phyloP scores from a whole-genome alignment of 23 red algal species.

The Gracilaria gracilis region DNA sequence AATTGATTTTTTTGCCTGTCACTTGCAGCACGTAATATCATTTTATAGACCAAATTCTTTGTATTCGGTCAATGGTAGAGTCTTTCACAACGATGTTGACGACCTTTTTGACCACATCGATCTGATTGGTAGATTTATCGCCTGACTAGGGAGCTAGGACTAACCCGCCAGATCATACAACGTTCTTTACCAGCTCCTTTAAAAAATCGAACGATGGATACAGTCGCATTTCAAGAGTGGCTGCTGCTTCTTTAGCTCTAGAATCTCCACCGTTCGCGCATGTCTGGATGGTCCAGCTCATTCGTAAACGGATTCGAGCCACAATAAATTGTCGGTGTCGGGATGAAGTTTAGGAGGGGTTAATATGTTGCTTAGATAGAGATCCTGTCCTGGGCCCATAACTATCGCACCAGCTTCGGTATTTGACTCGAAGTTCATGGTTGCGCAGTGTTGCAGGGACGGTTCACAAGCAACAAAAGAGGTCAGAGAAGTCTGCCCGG shows the following conservation, averaged over 20 bases:
- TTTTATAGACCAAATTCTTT: constrained; percentile 9
- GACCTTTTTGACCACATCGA: constrained; percentile 24
- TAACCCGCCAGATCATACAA: neutral
- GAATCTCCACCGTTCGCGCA: no score
- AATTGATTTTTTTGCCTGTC: neutral
- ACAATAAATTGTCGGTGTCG: neutral
- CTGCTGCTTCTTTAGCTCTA: constrained; percentile 30
- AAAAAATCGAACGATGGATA: neutral
- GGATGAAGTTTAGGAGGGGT: neutral
- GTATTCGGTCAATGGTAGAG: constrained; percentile 18
- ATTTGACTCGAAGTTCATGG: no score
- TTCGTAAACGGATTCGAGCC: constrained; percentile 18
- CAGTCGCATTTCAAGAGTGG: constrained; percentile 4
- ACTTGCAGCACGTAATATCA: neutral
- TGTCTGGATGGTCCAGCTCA: constrained; percentile 8
- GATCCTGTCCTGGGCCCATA: no score
- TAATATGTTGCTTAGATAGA: no score
- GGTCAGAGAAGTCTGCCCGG: no score
- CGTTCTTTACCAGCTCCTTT: neutral
- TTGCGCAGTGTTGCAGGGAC: no score
- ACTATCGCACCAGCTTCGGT: no score
- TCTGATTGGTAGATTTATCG: constrained; percentile 9
- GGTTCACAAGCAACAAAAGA: no score
- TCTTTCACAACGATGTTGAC: constrained; percentile 41
- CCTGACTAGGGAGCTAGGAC: no score